Evolutionary conservation across 768 basidiomycete species (phyloP).

Genomic region (Boletus rufocinnamomeus): DNA sequence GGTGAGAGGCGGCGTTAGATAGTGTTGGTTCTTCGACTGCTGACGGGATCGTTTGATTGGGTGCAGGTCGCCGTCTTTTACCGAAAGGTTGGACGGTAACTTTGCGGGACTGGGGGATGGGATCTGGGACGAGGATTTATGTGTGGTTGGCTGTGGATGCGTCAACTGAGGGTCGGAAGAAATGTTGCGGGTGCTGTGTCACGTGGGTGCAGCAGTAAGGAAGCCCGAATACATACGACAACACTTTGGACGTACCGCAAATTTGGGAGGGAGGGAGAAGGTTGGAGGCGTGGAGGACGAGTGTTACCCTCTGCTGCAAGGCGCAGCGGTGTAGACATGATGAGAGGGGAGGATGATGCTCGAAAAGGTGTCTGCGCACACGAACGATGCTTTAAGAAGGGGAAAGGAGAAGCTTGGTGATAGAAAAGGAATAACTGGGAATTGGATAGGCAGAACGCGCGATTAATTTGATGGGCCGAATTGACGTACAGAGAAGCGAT

Average conservation of each 20-base stretch:
- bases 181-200: conserved; percentile 27
- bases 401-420: conserved; percentile 33
- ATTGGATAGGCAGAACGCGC: conserved; percentile 33
- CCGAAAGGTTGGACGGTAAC: conserved; percentile 10
- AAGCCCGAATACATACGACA: not conserved
- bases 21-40: conserved; percentile 33
- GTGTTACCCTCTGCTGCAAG: conserved; percentile 18
- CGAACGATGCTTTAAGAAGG: conserved; percentile 35
- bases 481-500: conserved; percentile 41
- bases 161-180: conserved; percentile 34
- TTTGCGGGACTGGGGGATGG: conserved; percentile 17
- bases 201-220: conserved; percentile 23
- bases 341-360: conserved; percentile 29
- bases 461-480: conserved; percentile 34
- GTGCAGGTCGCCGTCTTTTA: conserved; percentile 24
- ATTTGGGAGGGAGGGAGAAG: conserved; percentile 71
- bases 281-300: conserved; percentile 55
- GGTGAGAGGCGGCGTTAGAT: conserved; percentile 71
- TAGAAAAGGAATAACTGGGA: conserved; percentile 37
- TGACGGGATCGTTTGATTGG: conserved; percentile 21
- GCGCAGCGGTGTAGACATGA: conserved; percentile 33
- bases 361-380: conserved; percentile 32
- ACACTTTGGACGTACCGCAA: conserved; percentile 49
- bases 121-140: conserved; percentile 23
- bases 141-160: conserved; percentile 24